phyloP scores from a whole-genome alignment of 1,139 yeast species.

The Yamadazyma trypodendri region DNA sequence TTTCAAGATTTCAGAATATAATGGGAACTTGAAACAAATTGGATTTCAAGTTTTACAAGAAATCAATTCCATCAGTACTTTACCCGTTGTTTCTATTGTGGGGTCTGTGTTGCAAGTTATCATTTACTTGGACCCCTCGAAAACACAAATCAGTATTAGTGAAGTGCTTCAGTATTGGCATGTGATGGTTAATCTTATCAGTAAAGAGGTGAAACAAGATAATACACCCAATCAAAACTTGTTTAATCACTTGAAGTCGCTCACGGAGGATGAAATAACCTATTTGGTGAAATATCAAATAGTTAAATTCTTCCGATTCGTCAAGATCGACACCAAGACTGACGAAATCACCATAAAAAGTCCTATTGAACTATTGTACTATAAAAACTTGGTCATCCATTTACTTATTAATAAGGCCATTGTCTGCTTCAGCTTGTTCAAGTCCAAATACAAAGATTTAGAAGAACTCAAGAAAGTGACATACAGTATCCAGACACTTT shows the following conservation, averaged over 20 bases:
- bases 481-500: conserved; percentile 30
- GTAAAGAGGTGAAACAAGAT: conserved; percentile 12
- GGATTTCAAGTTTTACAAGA: conserved; percentile 45
- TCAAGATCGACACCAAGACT: conserved; percentile 29
- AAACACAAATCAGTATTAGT: conserved; percentile 20
- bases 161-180: conserved; percentile 32
- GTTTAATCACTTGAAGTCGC: conserved; percentile 13
- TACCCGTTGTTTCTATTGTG: conserved; percentile 40
- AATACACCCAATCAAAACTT: conserved; percentile 11
- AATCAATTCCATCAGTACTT: conserved; percentile 33
- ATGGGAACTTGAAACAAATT: conserved; percentile 38
- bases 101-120: conserved; percentile 39
- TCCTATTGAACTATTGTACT: conserved; percentile 44
- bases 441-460: conserved; percentile 8
- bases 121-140: conserved; percentile 19
- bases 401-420: conserved; percentile 39
- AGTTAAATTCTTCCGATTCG: conserved; percentile 33
- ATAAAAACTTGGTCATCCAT: conserved; percentile 45
- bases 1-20: conserved; percentile 23
- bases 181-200: conserved; percentile 7
- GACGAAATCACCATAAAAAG: conserved; percentile 30
- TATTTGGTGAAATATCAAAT: conserved; percentile 29
- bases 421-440: conserved; percentile 30
- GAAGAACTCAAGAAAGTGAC: conserved; percentile 9
- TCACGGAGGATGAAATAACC: conserved; percentile 19